A percentile compares a stretch with the other conserved stretches of the same genome.
These are phyloP conservation scores for carrot (Daucus carota) DNA, from an alignment of 129 eudicot species.

Conservation along the genomic window DH1_v3.0 NC_030384.2:43514501-43515000, in stretches of 20 bases:
- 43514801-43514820: not conserved
- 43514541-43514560: not conserved
- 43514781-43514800: not conserved
- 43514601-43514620: too few relatives aligned
- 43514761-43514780: constrained; percentile 34
- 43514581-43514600: not conserved
- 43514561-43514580: not conserved
- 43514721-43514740: too few relatives aligned
- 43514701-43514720: too few relatives aligned
- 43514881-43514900: not conserved
- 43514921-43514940: not conserved
- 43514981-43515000: not conserved
- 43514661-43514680: too few relatives aligned
- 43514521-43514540: constrained; percentile 5
- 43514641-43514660: too few relatives aligned
- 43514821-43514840: too few relatives aligned
- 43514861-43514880: not conserved
- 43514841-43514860: not conserved
- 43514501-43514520: constrained; percentile 47
- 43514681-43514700: too few relatives aligned
- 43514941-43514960: not conserved
- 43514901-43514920: not conserved
- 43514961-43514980: not conserved
- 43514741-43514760: constrained; percentile 24
- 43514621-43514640: not conserved